A percentile compares a stretch with the other conserved stretches of the same genome.
Evolutionary conservation across 768 basidiomycete genomes (phyloP).

Genomic region (Mycena filopes): DNA sequence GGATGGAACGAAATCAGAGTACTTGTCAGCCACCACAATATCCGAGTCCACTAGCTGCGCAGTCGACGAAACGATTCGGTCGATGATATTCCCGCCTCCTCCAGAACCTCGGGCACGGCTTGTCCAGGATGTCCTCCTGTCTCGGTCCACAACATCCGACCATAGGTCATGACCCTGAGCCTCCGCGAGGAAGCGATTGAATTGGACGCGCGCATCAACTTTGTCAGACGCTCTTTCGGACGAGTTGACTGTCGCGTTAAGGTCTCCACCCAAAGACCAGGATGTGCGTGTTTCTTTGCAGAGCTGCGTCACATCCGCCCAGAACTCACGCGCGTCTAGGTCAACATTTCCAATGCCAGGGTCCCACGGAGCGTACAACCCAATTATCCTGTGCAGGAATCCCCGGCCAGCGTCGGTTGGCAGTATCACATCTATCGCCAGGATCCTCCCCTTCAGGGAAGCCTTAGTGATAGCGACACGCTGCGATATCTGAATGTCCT

Average conservation of each 20-base stretch:
- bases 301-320: not conserved
- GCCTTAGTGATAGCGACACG: not conserved
- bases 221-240: not conserved
- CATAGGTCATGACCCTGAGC: constrained; percentile 12
- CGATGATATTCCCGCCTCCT: constrained; percentile 13
- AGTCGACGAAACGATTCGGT: constrained; percentile 15
- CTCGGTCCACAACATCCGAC: not conserved
- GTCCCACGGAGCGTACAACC: constrained; percentile 42
- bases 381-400: constrained; percentile 37
- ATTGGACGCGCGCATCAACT: not conserved
- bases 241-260: not conserved
- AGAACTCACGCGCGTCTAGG: constrained; percentile 20
- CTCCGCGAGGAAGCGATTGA: not conserved
- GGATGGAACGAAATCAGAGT: constrained; percentile 5
- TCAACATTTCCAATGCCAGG: constrained; percentile 35
- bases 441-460: constrained; percentile 32
- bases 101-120: not conserved
- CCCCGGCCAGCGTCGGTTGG: constrained; percentile 19
- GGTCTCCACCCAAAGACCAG: constrained; percentile 11
- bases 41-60: not conserved
- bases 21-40: not conserved
- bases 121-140: constrained; percentile 5
- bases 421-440: constrained; percentile 36
- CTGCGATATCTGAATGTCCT: constrained; percentile 15
- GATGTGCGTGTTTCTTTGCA: not conserved